Evolutionary conservation across 306 rosid species (phyloP), one percentile per base, ranked within the genome.

Genomic region (Sphenostylis stenocarpa): DNA sequence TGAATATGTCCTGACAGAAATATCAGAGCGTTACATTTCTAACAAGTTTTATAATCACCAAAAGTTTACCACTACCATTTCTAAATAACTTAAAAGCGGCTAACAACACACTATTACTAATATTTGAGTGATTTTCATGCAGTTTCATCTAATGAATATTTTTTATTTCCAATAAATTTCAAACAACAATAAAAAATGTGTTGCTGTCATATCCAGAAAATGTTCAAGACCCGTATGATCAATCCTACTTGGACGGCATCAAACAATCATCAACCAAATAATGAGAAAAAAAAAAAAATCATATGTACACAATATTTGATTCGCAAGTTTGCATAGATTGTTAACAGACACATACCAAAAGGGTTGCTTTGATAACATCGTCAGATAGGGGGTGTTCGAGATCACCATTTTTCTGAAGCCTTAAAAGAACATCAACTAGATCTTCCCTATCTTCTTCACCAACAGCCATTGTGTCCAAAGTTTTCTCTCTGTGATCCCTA

Each of bases 361-460:
- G 33, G 16, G 47, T 67, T 67, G 80, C 84, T 74, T 80, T 80
- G 76, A 80, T 10, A 39, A 20, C 24, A 80, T 5, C 66, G 51
- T 80, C 69, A 31, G 80, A 67, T 2, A 74, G 28, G 28, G 84
- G 84, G 52, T 44, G 56, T 29, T 57, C 39, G 19, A 81, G 67
- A n/a, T 67, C 76, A 26, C 65, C 43, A 21, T 81, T 78, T 26
- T 58, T 74, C 48, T 81, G 80, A 57, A 74, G 80, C 66, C 62
- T 73, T 55, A 80, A 33, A 55, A 80, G 84, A 73, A 80, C 62
- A 80, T 80, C 84, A 66, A 80, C 84, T 20, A 80, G 17, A 73
- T 80, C 75, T 55, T 80, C 75, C 13, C 49, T 38, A 15, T 20
- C 28, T 17, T 51, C 52, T 36, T 29, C 76, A 16, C 8, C 52